phyloP scores from a whole-genome alignment of 306 rosid species.

The Cucurbita pepo region DNA sequence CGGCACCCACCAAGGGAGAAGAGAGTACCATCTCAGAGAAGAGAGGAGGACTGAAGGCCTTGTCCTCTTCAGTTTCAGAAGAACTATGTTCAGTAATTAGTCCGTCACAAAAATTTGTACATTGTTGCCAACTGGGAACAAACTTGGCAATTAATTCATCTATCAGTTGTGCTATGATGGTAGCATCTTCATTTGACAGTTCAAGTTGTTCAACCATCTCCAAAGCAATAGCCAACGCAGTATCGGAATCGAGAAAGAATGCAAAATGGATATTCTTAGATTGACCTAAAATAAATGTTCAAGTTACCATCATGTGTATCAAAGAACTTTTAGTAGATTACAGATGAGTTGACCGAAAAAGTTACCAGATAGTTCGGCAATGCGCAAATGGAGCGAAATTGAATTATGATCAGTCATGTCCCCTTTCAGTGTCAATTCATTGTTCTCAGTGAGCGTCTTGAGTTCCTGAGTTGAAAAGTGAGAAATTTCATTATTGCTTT shows the following conservation, averaged over 20 bases:
- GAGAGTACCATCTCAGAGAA: slow-evolving; percentile 4
- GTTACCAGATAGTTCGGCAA: slow-evolving; percentile 42
- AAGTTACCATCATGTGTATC: neutral
- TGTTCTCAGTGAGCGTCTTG: slow-evolving; percentile 21
- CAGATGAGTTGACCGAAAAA: neutral
- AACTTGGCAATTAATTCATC: slow-evolving; percentile 38
- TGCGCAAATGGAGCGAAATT: slow-evolving; percentile 37
- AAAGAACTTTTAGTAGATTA: neutral
- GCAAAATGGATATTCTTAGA: slow-evolving; percentile 65
- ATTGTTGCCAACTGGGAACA: slow-evolving; percentile 39
- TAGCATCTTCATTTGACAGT: slow-evolving; percentile 38
- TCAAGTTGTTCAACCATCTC: slow-evolving; percentile 89
- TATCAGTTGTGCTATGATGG: slow-evolving; percentile 51
- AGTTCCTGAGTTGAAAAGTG: slow-evolving; percentile 27
- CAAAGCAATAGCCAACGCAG: slow-evolving; percentile 57
- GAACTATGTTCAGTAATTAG: neutral
- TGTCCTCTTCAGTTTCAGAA: slow-evolving; percentile 11
- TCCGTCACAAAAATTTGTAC: slow-evolving; percentile 1
- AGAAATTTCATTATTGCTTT: slow-evolving; percentile 18
- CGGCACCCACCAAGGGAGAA: slow-evolving; percentile 1
- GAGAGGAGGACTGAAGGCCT: neutral
- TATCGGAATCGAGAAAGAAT: slow-evolving; percentile 58
- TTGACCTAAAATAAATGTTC: slow-evolving; percentile 31
- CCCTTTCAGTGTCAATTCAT: slow-evolving; percentile 51
- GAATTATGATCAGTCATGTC: slow-evolving; percentile 32